These are phyloP conservation scores for Termitomyces sp. DNA, from an alignment of 768 basidiomycete genomes.

Conservation along the genomic window DNA sequence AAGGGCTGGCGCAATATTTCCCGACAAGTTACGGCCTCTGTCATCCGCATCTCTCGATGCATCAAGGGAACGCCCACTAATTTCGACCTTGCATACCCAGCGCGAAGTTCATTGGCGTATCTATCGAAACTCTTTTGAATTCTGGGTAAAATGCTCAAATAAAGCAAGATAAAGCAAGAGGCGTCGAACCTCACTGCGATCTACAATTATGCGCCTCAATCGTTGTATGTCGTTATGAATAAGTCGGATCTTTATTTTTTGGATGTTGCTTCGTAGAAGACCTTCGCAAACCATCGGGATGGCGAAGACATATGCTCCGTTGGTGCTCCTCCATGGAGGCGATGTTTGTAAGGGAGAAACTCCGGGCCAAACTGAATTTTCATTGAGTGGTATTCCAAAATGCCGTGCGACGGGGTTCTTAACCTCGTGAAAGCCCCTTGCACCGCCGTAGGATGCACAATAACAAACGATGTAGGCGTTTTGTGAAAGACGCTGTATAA, in stretches of 20 bases:
- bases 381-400: slow-evolving; percentile 32
- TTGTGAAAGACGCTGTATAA: slow-evolving; percentile 24
- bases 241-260: slow-evolving; percentile 13
- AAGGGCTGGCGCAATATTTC: not conserved
- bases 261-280: slow-evolving; percentile 11
- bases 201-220: slow-evolving; percentile 13
- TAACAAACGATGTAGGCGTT: slow-evolving; percentile 30
- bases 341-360: slow-evolving; percentile 22
- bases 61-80: not conserved
- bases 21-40: not conserved
- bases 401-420: slow-evolving; percentile 19
- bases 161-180: not conserved
- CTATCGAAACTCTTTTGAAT: slow-evolving; percentile 7
- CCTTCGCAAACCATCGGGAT: slow-evolving; percentile 23
- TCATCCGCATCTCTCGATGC: not conserved
- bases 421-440: slow-evolving; percentile 18
- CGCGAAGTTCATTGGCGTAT: slow-evolving; percentile 5
- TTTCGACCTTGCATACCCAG: not conserved
- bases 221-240: slow-evolving; percentile 21
- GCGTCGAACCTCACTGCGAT: slow-evolving; percentile 8
- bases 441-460: slow-evolving; percentile 29
- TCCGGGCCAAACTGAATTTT: slow-evolving; percentile 22
- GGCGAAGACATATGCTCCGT: slow-evolving; percentile 25
- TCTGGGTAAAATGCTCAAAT: not conserved
- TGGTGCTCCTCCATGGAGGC: slow-evolving; percentile 21